A percentile compares a stretch with the other conserved stretches of the same genome.
These are phyloP conservation scores for Eutrema japonicum DNA, from an alignment of 345 rosid genomes.

Conservation along the genomic window DNA sequence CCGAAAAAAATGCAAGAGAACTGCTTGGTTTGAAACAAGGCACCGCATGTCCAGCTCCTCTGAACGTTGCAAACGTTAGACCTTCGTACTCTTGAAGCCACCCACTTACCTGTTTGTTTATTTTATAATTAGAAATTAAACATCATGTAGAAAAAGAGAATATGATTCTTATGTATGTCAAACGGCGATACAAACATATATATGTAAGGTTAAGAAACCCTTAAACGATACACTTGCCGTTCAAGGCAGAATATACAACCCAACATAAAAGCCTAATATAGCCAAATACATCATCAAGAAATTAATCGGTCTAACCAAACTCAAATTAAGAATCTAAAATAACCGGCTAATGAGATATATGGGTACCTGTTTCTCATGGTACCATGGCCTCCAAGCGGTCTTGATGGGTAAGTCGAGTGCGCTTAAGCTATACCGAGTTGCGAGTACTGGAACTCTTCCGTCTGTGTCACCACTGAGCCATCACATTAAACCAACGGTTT, in stretches of 20 bases:
- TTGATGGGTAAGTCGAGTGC: constrained; percentile 68
- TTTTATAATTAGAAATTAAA: too few relatives aligned
- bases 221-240: too few relatives aligned
- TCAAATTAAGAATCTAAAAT: neutral
- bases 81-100: constrained; percentile 95
- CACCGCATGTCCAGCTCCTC: constrained; percentile 99
- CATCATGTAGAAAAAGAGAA: too few relatives aligned
- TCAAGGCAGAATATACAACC: too few relatives aligned
- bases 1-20: constrained; percentile 77
- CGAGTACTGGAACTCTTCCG: constrained; percentile 92
- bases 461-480: constrained; percentile 90
- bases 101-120: constrained; percentile 66
- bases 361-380: constrained; percentile 75
- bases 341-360: constrained; percentile 8
- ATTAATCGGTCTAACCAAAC: neutral
- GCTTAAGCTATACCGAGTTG: constrained; percentile 79
- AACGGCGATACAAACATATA: too few relatives aligned
- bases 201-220: too few relatives aligned
- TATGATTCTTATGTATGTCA: too few relatives aligned
- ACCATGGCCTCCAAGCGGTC: constrained; percentile 94
- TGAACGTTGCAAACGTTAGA: constrained; percentile 81
- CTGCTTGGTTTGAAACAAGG: constrained; percentile 84
- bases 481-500: constrained; percentile 13
- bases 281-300: neutral
- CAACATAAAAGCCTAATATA: too few relatives aligned